These are phyloP conservation scores for Tricholoma flavovirens DNA, from an alignment of 768 basidiomycete genomes.

Conservation along the genomic window DNA sequence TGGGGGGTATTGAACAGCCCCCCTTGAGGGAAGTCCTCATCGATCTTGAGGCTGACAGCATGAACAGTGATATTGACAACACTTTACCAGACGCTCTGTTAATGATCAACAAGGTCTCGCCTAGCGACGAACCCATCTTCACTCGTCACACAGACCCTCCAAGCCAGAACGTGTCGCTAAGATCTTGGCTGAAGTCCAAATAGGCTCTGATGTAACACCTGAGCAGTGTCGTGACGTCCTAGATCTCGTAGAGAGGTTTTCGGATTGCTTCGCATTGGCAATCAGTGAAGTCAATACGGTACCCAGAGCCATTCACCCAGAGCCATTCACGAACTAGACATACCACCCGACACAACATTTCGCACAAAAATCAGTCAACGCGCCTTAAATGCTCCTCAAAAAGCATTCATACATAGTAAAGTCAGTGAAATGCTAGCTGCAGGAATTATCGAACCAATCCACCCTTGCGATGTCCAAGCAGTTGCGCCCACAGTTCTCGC, in stretches of 20 bases:
- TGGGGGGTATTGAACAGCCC: conserved; percentile 23
- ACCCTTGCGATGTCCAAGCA: conserved; percentile 9
- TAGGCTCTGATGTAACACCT: not conserved
- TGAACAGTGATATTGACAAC: not conserved
- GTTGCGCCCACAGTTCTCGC: conserved; percentile 27
- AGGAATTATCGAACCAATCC: conserved; percentile 25
- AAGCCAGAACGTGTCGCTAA: not conserved
- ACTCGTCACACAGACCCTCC: not conserved
- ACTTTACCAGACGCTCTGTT: not conserved
- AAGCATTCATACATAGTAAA: conserved; percentile 19
- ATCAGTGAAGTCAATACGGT: not conserved
- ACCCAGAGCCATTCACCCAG: too few species aligned
- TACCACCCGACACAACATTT: conserved; percentile 23
- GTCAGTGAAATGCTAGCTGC: conserved; percentile 30
- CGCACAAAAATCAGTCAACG: conserved; percentile 23
- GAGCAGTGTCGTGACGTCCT: not conserved
- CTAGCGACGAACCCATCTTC: not conserved
- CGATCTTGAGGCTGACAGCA: not conserved
- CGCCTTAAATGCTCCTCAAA: conserved; percentile 24
- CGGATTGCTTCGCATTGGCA: not conserved
- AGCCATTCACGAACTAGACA: conserved; percentile 25
- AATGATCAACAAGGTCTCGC: not conserved
- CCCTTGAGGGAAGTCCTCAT: conserved; percentile 7
- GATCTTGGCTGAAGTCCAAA: not conserved
- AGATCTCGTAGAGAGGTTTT: not conserved